Base-by-base conservation (phyloP, 2,329 filamentous ascomycete species). In the Venturia asperata region DNA sequence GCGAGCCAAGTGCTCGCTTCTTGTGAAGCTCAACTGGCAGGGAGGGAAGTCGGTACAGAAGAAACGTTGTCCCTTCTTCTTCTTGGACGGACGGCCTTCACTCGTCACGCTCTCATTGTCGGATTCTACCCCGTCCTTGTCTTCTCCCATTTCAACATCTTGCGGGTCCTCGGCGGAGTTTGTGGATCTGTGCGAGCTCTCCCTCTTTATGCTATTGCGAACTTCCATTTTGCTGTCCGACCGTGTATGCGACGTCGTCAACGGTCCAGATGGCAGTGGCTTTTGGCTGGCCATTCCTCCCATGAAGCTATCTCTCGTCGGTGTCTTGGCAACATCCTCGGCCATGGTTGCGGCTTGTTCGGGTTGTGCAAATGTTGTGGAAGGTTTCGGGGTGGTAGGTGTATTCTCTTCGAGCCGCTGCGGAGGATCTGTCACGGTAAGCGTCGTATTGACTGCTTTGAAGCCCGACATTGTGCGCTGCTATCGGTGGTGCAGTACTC, bases 21-120 rank as follows among this genome's bases (percentile, higher is more conserved):
- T 83, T 0, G 94, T 97, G 74, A 99, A 99, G 76, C 92, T 97
- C 66, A 99, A 77, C 72, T 88, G 92, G 77, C 94, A 99, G 4
- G 92, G 92, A 34, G 93, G 93, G 71, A 91, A 97, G 41, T 96
- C 92, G 4, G 89, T 95, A 78, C 94, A 99, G 77, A 93, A 97
- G 77, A 99, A 99, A 58, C 91, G 86, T 75, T 97, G 92, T 0
- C 92, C 91, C 77, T 96, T 96, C 79, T 96, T 97, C 83, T 97
- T 97, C 79, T 95, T 96, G 63, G 84, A 87, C 10, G 90, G 88
- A 68, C 88, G 85, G 67, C 91, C 89, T 41, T 81, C 80, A 67
- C 78, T 80, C 19, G 74, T 77, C 17, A 75, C 76, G 67, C 80
- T 82, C 34, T 82, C 80, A 63, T 80, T 78, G 70, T 82, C 80